phyloP scores from a whole-genome alignment of 192 early-diverging fungal species.

The Ambispora gerdemannii region DNA sequence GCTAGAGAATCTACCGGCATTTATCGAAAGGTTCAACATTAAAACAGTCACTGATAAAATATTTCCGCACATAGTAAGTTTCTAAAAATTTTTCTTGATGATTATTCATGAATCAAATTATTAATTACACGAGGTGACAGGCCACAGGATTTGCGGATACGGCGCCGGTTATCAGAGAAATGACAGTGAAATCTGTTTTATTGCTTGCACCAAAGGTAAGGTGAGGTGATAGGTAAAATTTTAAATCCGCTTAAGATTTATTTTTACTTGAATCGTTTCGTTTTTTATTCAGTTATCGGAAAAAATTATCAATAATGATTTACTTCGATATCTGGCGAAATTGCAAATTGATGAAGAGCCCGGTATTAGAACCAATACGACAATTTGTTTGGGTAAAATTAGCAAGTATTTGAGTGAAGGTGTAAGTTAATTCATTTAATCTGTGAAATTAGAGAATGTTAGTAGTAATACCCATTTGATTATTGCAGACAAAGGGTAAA shows the following conservation, averaged over 20 bases:
- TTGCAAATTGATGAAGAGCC: slow-evolving; percentile 88
- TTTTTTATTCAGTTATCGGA: slow-evolving; percentile 55
- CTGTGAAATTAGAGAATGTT: not conserved
- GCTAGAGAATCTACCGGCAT: slow-evolving; percentile 74
- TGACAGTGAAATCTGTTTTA: slow-evolving; percentile 82
- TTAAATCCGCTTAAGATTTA: not conserved
- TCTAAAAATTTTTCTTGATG: not conserved
- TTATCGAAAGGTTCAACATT: slow-evolving; percentile 65
- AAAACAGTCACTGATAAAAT: slow-evolving; percentile 77
- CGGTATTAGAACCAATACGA: slow-evolving; percentile 94
- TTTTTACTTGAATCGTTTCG: slow-evolving; percentile 9
- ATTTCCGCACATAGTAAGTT: slow-evolving; percentile 76
- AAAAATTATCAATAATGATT: slow-evolving; percentile 75
- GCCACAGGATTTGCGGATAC: slow-evolving; percentile 85
- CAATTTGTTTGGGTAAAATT: slow-evolving; percentile 93
- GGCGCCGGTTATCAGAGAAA: slow-evolving; percentile 86
- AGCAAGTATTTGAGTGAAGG: slow-evolving; percentile 70
- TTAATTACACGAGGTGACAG: slow-evolving; percentile 35
- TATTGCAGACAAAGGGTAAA: slow-evolving; percentile 65
- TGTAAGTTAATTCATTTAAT: slow-evolving; percentile 46
- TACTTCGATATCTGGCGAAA: slow-evolving; percentile 84
- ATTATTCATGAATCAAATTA: not conserved
- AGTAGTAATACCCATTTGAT: not conserved
- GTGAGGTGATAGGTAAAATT: slow-evolving; percentile 21
- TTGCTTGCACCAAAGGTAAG: slow-evolving; percentile 66